Conservation (phyloP, 2,329 filamentous ascomycete species). For the Calonectria pseudoreteaudii region DNA sequence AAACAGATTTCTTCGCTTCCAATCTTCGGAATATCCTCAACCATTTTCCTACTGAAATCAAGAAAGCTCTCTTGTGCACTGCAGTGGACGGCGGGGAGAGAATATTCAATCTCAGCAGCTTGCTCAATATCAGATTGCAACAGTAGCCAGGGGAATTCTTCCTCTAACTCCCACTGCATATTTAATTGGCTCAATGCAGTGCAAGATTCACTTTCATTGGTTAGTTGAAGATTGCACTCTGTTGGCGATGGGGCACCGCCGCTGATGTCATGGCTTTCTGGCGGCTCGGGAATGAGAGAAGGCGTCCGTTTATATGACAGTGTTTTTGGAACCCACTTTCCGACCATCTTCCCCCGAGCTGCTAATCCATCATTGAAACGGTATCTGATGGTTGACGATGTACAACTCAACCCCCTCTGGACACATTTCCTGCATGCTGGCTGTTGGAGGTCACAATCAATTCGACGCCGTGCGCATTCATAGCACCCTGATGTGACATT, state of each 20-base stretch:
- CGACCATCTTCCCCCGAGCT: conserved; percentile 20
- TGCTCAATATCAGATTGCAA: not conserved
- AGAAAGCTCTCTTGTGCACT: not conserved
- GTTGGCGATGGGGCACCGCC: not conserved
- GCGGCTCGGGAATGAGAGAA: not conserved
- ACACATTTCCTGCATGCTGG: conserved; percentile 17
- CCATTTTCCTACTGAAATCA: not conserved
- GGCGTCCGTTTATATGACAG: conserved; percentile 16
- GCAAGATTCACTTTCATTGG: not conserved
- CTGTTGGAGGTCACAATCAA: conserved; percentile 20
- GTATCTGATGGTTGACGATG: conserved; percentile 9
- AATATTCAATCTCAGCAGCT: not conserved
- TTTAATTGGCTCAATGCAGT: not conserved
- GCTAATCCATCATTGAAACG: conserved; percentile 26
- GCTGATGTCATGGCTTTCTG: not conserved
- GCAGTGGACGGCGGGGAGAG: not conserved
- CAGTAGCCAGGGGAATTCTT: not conserved
- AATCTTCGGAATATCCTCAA: too few species aligned
- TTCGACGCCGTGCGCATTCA: conserved; percentile 21
- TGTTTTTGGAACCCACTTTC: conserved; percentile 13
- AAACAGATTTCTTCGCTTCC: not conserved
- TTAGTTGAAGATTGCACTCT: not conserved
- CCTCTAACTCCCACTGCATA: not conserved
- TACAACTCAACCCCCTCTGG: conserved; percentile 13
- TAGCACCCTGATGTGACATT: conserved; percentile 6